Evolutionary conservation across 1,284 basidiomycete genomes (phyloP).

Genomic region (Violaceomyces palustris): DNA sequence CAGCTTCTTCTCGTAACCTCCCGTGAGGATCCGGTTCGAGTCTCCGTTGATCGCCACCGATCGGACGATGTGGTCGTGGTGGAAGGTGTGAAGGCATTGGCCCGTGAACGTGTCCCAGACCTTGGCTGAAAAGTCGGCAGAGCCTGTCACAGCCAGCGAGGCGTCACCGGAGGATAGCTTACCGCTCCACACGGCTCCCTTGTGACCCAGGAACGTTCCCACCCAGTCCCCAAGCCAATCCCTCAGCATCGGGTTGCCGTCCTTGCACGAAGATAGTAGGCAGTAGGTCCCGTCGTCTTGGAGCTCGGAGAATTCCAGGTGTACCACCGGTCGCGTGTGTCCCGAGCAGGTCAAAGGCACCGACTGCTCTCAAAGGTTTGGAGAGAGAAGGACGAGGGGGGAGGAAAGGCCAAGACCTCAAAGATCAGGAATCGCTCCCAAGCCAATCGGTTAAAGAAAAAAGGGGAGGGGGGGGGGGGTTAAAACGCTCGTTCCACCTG

Average conservation of each 20-base stretch:
- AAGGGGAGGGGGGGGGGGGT: too few relatives aligned
- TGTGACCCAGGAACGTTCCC: constrained; percentile 94
- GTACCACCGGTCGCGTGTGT: constrained; percentile 74
- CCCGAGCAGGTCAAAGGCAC: constrained; percentile 58
- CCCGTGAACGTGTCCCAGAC: constrained; percentile 96
- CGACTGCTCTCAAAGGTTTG: too few relatives aligned
- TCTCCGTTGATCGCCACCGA: constrained; percentile 77
- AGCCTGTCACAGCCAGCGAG: constrained; percentile 79
- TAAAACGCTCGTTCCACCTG: too few relatives aligned
- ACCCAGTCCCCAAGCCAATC: constrained; percentile 83
- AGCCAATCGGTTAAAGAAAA: too few relatives aligned
- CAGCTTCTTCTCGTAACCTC: constrained; percentile 95
- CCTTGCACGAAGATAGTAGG: constrained; percentile 50
- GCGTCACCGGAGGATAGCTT: constrained; percentile 70
- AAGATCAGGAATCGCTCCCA: too few relatives aligned
- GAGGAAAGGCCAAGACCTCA: too few relatives aligned
- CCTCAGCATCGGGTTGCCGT: constrained; percentile 50
- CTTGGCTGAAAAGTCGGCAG: constrained; percentile 96
- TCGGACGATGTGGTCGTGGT: constrained; percentile 96
- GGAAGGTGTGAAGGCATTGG: constrained; percentile 78
- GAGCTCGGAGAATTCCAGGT: constrained; percentile 81
- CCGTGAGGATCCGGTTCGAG: constrained; percentile 71
- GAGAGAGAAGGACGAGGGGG: too few relatives aligned
- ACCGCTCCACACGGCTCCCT: constrained; percentile 95
- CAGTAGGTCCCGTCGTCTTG: constrained; percentile 58